Base-by-base conservation (phyloP, 805 yeast genomes). In the Candida coquimbonensis region DNA sequence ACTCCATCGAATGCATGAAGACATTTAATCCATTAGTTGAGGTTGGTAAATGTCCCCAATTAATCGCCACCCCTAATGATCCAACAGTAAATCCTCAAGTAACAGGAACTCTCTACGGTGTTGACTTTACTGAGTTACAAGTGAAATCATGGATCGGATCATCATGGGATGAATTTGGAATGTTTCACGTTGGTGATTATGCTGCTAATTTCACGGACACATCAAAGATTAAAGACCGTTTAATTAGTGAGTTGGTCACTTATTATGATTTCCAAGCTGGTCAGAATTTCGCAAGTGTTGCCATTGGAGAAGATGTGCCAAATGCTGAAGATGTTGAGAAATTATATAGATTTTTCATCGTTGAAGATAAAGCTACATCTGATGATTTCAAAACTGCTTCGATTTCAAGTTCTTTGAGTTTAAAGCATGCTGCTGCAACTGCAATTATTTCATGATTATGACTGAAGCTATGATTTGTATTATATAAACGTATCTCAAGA, bases 231-330 rank as follows among this genome's bases (percentile, higher is more conserved):
- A 17, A 17, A 9, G 29, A 38, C 16, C 27, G 40, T 16, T 27
- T 33, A 8, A 9, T 38, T n/a, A 17, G 25, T 38, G 40, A 38
- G 6, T 27, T 38, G 12, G 27, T 29, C 25, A 38, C 40, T 1
- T 38, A 27, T 38, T 38, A 38, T 17, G 40, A 38, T 38, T 38
- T 38, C 40, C 40, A 38, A 38, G 29, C 26, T 38, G 40, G 40
- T 27, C 14, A n/a, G 11, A 27, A 3, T 9, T 38, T 38, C 11
- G 29, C 16, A 16, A 6, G 12, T 2, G 34, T 38, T 16, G 40
- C 40, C 11, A 11, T 17, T 27, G 40, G 40, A 29, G 40, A 38
- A 6, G 13, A 17, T 9, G 25, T 16, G 5, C 40, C 40, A 38
- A 38, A 25, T 3, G 26, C 16, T 11, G 34, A 38, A 17, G 40